These are phyloP conservation scores for Tetragonia tetragonoides DNA, from an alignment of 148 eudicot genomes.

Conservation along the genomic window DNA sequence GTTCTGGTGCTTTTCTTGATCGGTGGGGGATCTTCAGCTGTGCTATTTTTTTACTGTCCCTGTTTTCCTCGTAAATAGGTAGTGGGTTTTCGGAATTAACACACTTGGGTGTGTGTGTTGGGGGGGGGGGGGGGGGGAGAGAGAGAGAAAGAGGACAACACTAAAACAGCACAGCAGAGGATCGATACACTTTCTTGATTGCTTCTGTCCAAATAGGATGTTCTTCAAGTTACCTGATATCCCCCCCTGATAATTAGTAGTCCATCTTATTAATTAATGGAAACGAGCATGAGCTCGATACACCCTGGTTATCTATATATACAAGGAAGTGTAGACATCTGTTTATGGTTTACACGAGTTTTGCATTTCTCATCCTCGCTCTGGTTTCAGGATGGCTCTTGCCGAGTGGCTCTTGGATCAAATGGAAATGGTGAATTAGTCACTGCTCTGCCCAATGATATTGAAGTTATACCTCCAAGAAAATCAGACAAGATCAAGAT, in stretches of 20 bases:
- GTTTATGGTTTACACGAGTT: background rate
- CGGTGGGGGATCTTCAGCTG: background rate
- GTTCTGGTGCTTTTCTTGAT: background rate
- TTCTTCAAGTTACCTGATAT: slow-evolving; percentile 5
- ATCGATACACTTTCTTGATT: too few relatives aligned
- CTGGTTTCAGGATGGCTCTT: slow-evolving; percentile 74
- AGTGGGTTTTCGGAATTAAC: too few relatives aligned
- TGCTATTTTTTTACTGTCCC: too few relatives aligned
- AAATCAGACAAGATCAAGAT: slow-evolving; percentile 87
- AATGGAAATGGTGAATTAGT: slow-evolving; percentile 63
- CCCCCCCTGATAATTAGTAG: too few relatives aligned
- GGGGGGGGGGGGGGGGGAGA: too few relatives aligned
- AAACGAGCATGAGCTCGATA: too few relatives aligned
- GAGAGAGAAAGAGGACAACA: too few relatives aligned
- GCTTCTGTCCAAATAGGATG: too few relatives aligned
- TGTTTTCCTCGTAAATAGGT: background rate
- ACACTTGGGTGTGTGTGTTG: too few relatives aligned
- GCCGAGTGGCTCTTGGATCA: slow-evolving; percentile 75
- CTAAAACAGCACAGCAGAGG: too few relatives aligned
- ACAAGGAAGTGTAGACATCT: background rate
- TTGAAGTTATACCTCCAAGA: slow-evolving; percentile 72
- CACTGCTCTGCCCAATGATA: slow-evolving; percentile 57
- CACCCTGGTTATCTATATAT: background rate
- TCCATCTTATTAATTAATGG: too few relatives aligned
- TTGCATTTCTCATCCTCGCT: background rate